Conservation (phyloP, 768 basidiomycete species). For the Suillus plorans region DNA sequence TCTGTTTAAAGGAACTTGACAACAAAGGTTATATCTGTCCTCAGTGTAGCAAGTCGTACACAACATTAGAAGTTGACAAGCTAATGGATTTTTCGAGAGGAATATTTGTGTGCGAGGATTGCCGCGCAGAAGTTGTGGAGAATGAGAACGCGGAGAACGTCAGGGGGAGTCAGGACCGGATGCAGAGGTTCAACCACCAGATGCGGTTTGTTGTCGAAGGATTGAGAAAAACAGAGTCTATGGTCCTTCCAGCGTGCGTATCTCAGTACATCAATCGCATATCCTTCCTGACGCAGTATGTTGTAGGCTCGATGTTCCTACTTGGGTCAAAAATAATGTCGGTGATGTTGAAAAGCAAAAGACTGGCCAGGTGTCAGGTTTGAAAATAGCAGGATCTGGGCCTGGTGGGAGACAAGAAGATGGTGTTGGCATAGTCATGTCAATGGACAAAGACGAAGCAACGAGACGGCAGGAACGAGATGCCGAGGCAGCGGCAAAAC, state of each 20-base stretch:
- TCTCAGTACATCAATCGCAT: background rate
- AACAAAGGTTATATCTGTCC: conserved; percentile 98
- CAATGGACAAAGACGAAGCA: conserved; percentile 85
- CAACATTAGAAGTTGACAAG: conserved; percentile 81
- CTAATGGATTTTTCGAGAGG: conserved; percentile 71
- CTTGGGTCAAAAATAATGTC: conserved; percentile 78
- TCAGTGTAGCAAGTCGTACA: conserved; percentile 79
- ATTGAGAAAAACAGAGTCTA: conserved; percentile 84
- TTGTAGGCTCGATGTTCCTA: conserved; percentile 74
- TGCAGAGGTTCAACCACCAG: conserved; percentile 93
- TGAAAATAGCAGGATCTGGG: conserved; percentile 75
- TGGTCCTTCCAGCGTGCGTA: conserved; percentile 79
- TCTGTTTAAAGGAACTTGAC: conserved; percentile 73
- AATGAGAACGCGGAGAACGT: conserved; percentile 90
- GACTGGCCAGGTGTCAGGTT: conserved; percentile 47
- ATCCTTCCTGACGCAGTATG: conserved; percentile 5
- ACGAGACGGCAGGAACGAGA: conserved; percentile 72
- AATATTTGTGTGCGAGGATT: conserved; percentile 83
- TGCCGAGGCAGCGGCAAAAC: conserved; percentile 78
- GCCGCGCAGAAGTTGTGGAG: conserved; percentile 82
- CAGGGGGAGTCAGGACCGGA: conserved; percentile 85
- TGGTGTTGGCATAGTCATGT: conserved; percentile 84
- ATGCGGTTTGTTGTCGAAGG: conserved; percentile 87
- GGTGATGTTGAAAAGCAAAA: conserved; percentile 63
- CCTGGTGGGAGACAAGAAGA: conserved; percentile 61